A percentile compares a stretch with the other conserved stretches of the same genome.
These are phyloP conservation scores for Ramalina peruviana DNA, from an alignment of 495 filamentous ascomycete species.

Conservation along the genomic window DNA sequence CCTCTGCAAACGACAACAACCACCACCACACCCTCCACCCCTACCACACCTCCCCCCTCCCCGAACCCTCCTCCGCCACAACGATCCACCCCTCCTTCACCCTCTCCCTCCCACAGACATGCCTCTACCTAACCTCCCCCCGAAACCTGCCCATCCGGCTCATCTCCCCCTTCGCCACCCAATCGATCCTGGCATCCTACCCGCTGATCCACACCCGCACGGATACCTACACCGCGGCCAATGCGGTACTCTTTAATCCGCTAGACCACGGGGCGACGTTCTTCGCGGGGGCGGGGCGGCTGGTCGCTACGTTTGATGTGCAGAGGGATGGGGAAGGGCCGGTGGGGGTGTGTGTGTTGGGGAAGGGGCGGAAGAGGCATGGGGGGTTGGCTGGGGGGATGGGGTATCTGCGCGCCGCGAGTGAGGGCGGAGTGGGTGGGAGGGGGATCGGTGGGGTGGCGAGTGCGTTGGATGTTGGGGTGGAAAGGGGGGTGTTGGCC, in stretches of 20 bases:
- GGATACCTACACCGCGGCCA: constrained; percentile 63
- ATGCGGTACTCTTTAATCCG: constrained; percentile 55
- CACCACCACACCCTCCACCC: constrained; percentile 33
- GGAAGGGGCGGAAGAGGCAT: constrained; percentile 58
- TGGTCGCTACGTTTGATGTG: constrained; percentile 68
- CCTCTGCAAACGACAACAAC: not conserved
- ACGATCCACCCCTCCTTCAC: constrained; percentile 60
- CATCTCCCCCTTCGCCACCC: constrained; percentile 34
- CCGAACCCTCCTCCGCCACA: constrained; percentile 57
- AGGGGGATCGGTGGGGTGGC: constrained; percentile 79
- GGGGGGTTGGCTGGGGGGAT: constrained; percentile 50
- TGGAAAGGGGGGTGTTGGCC: constrained; percentile 45
- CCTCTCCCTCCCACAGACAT: constrained; percentile 49
- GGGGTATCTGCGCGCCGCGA: constrained; percentile 20
- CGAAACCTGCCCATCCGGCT: constrained; percentile 68
- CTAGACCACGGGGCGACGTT: constrained; percentile 37
- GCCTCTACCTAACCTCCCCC: constrained; percentile 50
- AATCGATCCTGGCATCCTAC: constrained; percentile 42
- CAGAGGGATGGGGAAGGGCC: constrained; percentile 51
- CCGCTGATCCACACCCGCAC: constrained; percentile 58
- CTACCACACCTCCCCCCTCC: constrained; percentile 44
- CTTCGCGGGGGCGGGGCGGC: constrained; percentile 59
- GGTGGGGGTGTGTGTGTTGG: constrained; percentile 48
- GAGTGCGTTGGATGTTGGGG: constrained; percentile 44
- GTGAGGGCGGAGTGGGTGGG: constrained; percentile 47